These are phyloP conservation scores for Acanthamoeba sp. DNA, from an alignment of 208 protist species.

Conservation along the genomic window DNA sequence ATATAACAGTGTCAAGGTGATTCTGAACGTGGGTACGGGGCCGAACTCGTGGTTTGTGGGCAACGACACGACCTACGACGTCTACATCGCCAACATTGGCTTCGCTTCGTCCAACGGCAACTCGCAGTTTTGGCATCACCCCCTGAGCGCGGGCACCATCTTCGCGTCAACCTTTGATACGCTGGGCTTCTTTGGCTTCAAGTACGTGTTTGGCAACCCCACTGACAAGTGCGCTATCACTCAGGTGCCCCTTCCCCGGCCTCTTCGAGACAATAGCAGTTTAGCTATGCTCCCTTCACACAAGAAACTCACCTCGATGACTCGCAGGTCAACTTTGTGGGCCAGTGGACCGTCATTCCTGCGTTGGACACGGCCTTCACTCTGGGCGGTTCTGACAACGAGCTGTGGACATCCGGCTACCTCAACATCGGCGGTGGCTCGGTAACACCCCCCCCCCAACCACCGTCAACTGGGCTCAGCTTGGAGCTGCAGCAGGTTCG, in stretches of 20 bases:
- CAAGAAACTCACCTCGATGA: neutral
- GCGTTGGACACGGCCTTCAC: neutral
- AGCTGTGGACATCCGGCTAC: neutral
- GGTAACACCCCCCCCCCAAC: neutral
- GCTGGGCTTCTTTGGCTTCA: neutral
- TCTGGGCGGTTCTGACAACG: neutral
- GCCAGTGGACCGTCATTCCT: neutral
- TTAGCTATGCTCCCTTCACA: too few species aligned
- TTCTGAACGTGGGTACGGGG: neutral
- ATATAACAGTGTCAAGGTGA: neutral
- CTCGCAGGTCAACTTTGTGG: neutral
- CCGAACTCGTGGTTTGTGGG: neutral
- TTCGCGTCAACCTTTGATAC: neutral
- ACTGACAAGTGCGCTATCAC: neutral
- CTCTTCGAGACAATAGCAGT: too few species aligned
- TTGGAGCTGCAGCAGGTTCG: too few species aligned
- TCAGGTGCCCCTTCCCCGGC: too few species aligned
- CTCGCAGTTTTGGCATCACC: slow-evolving; percentile 10
- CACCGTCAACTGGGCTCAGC: too few species aligned
- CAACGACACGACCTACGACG: neutral
- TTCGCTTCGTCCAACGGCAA: slow-evolving; percentile 20
- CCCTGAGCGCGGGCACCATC: neutral
- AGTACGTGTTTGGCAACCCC: slow-evolving; percentile 18
- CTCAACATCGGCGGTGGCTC: neutral
- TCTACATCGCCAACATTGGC: neutral